A percentile compares a stretch with the other conserved stretches of the same genome.
Conservation (phyloP, 1,284 basidiomycete species). For the Puccinia hordei region DNA sequence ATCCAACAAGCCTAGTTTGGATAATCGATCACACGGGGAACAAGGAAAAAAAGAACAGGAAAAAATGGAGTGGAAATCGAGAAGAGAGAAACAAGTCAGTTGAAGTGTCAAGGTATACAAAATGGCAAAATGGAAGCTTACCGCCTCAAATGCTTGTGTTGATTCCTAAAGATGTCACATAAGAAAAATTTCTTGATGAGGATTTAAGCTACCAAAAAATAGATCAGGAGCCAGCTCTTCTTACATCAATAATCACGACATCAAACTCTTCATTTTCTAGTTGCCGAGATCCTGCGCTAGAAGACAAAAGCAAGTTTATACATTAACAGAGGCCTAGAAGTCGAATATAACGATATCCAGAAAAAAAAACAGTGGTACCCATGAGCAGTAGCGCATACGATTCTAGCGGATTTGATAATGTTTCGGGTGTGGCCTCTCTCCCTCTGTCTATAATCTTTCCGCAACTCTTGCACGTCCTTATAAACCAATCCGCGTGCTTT, state of each 20-base stretch:
- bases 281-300: constrained; percentile 47
- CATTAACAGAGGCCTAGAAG: constrained; percentile 42
- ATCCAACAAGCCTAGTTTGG: constrained; percentile 81
- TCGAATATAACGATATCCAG: constrained; percentile 67
- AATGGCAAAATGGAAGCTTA: constrained; percentile 69
- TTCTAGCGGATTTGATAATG: constrained; percentile 27
- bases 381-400: constrained; percentile 60
- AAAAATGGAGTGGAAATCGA: constrained; percentile 25
- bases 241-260: constrained; percentile 49
- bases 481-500: constrained; percentile 81
- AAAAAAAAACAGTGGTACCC: constrained; percentile 69
- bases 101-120: constrained; percentile 82
- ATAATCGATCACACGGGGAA: constrained; percentile 24
- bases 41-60: constrained; percentile 36
- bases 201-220: neutral
- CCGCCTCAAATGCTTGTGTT: constrained; percentile 57
- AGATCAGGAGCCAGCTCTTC: neutral
- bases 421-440: constrained; percentile 25
- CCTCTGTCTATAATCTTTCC: constrained; percentile 68
- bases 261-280: constrained; percentile 48
- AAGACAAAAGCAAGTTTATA: neutral
- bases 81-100: constrained; percentile 56
- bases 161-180: constrained; percentile 40
- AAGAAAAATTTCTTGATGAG: neutral
- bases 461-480: constrained; percentile 83